Conservation (phyloP, 805 yeast genomes). For the Saccharomycopsis olivae region DNA sequence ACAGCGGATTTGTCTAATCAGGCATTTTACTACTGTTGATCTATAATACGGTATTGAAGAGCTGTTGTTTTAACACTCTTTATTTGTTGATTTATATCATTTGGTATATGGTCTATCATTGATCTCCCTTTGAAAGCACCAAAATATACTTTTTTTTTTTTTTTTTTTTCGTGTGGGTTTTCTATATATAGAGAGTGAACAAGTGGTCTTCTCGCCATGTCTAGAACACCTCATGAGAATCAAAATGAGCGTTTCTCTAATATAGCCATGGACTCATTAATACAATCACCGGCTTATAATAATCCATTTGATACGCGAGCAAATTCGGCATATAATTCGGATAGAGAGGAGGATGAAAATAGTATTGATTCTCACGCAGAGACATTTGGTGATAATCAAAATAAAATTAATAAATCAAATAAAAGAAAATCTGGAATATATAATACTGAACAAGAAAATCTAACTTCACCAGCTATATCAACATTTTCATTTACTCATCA, state of each 20-base stretch:
- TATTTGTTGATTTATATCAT: too few species aligned
- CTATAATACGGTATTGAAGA: too few species aligned
- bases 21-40: too few species aligned
- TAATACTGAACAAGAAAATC: neutral
- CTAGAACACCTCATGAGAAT: neutral
- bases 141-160: too few species aligned
- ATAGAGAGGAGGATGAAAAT: conserved; percentile 4
- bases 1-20: too few species aligned
- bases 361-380: conserved; percentile 5
- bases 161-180: neutral
- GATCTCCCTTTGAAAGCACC: too few species aligned
- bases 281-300: conserved; percentile 11
- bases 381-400: neutral
- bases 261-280: neutral
- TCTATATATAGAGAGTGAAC: too few species aligned
- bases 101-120: too few species aligned
- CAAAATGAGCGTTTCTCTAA: neutral
- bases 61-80: too few species aligned
- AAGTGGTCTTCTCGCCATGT: too few species aligned
- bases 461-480: neutral
- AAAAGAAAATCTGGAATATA: neutral
- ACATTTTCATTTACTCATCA: neutral
- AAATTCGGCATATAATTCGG: neutral
- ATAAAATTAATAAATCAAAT: neutral
- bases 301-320: conserved; percentile 13